phyloP scores from a whole-genome alignment of 352 stramenopile genomes.

The Pythium rhizo-oryzae region DNA sequence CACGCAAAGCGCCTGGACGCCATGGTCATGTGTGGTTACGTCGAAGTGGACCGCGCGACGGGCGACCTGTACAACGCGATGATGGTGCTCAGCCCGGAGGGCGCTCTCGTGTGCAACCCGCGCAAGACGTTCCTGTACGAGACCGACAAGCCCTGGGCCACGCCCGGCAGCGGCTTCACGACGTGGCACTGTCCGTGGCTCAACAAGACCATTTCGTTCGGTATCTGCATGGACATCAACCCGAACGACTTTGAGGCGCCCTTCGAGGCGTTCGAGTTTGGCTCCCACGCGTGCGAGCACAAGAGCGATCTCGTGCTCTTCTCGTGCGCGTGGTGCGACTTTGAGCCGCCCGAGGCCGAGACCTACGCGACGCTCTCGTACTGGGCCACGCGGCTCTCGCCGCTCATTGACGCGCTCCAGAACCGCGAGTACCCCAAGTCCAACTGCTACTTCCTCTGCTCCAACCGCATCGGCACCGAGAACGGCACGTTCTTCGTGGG shows the following conservation, averaged over 20 bases:
- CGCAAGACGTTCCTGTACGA: constrained; percentile 87
- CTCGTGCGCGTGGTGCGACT: constrained; percentile 83
- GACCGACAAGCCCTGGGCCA: constrained; percentile 84
- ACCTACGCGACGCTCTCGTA: constrained; percentile 65
- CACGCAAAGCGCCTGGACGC: constrained; percentile 66
- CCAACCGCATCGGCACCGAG: constrained; percentile 78
- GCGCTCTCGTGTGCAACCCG: constrained; percentile 68
- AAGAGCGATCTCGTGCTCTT: constrained; percentile 80
- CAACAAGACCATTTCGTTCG: constrained; percentile 79
- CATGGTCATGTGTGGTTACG: constrained; percentile 75
- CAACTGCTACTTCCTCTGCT: constrained; percentile 75
- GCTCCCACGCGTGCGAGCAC: constrained; percentile 44
- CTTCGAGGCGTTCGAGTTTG: constrained; percentile 78
- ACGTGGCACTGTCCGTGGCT: constrained; percentile 81
- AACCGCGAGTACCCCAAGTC: constrained; percentile 40
- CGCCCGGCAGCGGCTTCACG: constrained; percentile 56
- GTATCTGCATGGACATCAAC: constrained; percentile 93
- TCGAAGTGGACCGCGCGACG: constrained; percentile 41
- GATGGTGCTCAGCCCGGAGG: constrained; percentile 73
- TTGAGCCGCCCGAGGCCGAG: constrained; percentile 51
- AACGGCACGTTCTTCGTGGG: constrained; percentile 85
- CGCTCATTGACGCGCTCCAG: constrained; percentile 49
- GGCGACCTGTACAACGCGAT: constrained; percentile 76
- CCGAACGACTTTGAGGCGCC: constrained; percentile 75
- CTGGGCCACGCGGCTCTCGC: constrained; percentile 68